Evolutionary conservation across 305 asterid species (phyloP), one percentile per base, ranked within the genome.

Genomic region (Fraxinus velutina): DNA sequence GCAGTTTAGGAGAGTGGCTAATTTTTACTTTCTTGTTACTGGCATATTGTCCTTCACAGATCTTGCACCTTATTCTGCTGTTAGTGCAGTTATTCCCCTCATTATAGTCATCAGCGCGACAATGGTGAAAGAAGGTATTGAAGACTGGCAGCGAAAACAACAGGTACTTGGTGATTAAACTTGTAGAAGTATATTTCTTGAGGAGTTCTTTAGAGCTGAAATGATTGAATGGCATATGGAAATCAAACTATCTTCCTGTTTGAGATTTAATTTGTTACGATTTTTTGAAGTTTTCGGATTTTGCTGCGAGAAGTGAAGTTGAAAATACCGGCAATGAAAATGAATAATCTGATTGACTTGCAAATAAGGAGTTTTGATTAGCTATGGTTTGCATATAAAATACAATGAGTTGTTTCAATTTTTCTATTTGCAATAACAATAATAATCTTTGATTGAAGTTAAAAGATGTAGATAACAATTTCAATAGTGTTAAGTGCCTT

Each of bases 111-210:
- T 95, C 64, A 92, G 94, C 34, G 94, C 91, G 5, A 90, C 94
- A 77, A 95, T 95, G 97, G 87, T 92, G 50, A 95, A 95, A 83
- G 99, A 95, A 75, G 99, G 97, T 24, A 90, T 95, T 55, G 99
- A 95, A 82, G 99, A 95, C 60, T 93, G 97, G 97, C 80, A 84
- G 36, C 81, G 99, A 74, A 91, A 90, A 27, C 93, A 90, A 72
- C 98, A 95, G 97, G 99, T 95, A 90, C 68, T 76, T 73, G 27
- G 80, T 74, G 44, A 29, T 74, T 30, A 55, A 74, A 75, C 27
- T 76, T 39, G 8, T 39, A 70, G 39, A 34, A 50, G 33, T 44
- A 29, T 47, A 17, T 27, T 77, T 44, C 78, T 13, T 4, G 37
- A 13, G 29, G 75, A n/a, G 74, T 77, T 42, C 55, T 29, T 62